A percentile compares a stretch with the other conserved stretches of the same genome.
Conservation (phyloP, 2,329 filamentous ascomycete genomes). For the Escovopsis sp. region DNA sequence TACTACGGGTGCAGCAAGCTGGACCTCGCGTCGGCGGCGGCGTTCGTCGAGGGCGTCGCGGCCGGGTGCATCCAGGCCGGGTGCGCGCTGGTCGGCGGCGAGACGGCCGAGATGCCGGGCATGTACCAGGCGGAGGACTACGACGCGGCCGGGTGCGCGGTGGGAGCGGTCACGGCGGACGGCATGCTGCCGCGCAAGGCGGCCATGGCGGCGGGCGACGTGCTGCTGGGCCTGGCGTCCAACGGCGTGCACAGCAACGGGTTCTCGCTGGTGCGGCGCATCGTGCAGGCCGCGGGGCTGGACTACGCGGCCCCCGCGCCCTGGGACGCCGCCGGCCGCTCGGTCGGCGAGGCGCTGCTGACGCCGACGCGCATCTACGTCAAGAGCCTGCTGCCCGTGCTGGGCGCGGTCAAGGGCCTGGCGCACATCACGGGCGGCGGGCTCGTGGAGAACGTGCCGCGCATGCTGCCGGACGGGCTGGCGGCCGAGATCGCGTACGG, state of each 20-base stretch:
- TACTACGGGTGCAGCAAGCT: constrained; percentile 92
- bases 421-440: constrained; percentile 96
- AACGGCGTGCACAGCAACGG: constrained; percentile 91
- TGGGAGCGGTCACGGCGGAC: constrained; percentile 61
- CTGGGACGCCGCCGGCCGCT: constrained; percentile 42
- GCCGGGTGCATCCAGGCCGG: constrained; percentile 71
- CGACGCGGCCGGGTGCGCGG: constrained; percentile 80
- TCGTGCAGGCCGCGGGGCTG: constrained; percentile 60
- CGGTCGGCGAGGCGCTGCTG: constrained; percentile 63
- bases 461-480: constrained; percentile 71
- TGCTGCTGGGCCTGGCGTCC: constrained; percentile 73
- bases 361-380: constrained; percentile 93
- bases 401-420: constrained; percentile 69
- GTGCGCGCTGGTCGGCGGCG: constrained; percentile 87
- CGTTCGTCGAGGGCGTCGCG: constrained; percentile 86
- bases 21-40: constrained; percentile 58
- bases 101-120: constrained; percentile 97
- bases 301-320: constrained; percentile 59
- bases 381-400: constrained; percentile 56
- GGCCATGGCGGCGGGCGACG: constrained; percentile 67
- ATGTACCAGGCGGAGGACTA: constrained; percentile 85
- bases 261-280: constrained; percentile 88
- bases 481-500: constrained; percentile 67
- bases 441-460: constrained; percentile 82
- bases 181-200: constrained; percentile 61